Conservation (phyloP, 176 grass and related monocot genomes). For the Juncus effusus region DNA sequence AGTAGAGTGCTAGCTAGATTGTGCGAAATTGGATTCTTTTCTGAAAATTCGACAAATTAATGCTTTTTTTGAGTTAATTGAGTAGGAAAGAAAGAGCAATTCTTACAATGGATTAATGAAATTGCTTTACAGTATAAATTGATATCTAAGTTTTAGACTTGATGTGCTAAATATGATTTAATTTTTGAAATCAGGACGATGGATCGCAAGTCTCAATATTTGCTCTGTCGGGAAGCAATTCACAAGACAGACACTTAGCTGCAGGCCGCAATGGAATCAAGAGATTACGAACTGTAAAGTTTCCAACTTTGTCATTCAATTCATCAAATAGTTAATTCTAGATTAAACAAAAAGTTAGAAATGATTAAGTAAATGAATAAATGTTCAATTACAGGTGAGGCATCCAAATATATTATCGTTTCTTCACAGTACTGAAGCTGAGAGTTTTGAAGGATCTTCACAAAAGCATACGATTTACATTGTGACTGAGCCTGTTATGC, state of each 20-base stretch:
- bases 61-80: no score
- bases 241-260: conserved; percentile 86
- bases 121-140: conserved; percentile 11
- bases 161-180: conserved; percentile 16
- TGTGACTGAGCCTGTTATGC: conserved; percentile 92
- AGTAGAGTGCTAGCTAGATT: no score
- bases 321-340: not conserved
- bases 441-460: conserved; percentile 69
- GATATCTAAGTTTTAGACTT: not conserved
- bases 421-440: conserved; percentile 91
- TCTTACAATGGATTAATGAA: not conserved
- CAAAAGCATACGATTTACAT: conserved; percentile 87
- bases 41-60: no score
- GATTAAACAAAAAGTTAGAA: conserved; percentile 10
- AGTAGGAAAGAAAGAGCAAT: no score
- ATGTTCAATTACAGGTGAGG: conserved; percentile 56
- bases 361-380: not conserved
- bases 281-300: conserved; percentile 75
- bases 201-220: conserved; percentile 90
- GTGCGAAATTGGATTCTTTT: no score
- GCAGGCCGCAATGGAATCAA: conserved; percentile 96
- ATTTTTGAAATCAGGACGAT: conserved; percentile 61
- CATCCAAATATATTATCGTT: conserved; percentile 99
- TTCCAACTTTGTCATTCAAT: conserved; percentile 13
- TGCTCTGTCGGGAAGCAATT: conserved; percentile 78